Base-by-base conservation (phyloP, 139 green algal species). In the Chlamydomonas schloesseri region DNA sequence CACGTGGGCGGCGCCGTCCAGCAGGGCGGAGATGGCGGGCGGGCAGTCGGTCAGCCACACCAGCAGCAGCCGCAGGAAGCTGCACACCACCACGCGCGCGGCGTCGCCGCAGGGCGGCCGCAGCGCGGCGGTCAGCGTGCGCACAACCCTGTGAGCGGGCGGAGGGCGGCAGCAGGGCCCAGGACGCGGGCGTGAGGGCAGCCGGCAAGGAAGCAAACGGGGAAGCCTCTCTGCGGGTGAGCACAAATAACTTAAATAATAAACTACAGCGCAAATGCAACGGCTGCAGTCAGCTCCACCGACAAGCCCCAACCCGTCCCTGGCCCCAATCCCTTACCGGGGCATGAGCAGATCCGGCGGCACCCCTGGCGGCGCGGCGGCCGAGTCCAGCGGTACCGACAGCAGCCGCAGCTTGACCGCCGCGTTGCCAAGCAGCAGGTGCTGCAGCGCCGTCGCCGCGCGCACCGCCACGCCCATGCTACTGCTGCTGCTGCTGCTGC, bases 1-100 rank as follows among this genome's bases (percentile, higher is more conserved):
- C 70, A 94, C 60, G 87, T 93, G 88, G 50, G 87, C 71, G 1
- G 89, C 70, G 17, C 81, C 68, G 0, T 73, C 79, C 57, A 97
- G 81, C 71, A 97, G 87, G 0, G 88, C 80, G 14, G 69, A 42
- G 18, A 96, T 88, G 14, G 93, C 93, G 2, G 84, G 65, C 6
- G 93, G 87, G 82, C 91, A 96, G 34, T 93, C 94, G 15, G 82
- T n/a, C 46, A 96, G 89, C 94, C 94, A 97, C 50, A 88, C 91
- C 47, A 95, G 84, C 55, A 97, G 87, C 71, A 97, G 79, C 1
- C 92, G 88, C 70, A 98, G 88, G 29, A 91, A 71, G 47, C 77
- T 78, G 89, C 90, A 72, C 88, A 84, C 84, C 29, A 84, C 34
- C 34, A 88, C 33, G 72, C 90, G 74, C 65, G 64, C 37, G 24